phyloP scores from a whole-genome alignment of 768 basidiomycete genomes.

The Mycena haematopus region DNA sequence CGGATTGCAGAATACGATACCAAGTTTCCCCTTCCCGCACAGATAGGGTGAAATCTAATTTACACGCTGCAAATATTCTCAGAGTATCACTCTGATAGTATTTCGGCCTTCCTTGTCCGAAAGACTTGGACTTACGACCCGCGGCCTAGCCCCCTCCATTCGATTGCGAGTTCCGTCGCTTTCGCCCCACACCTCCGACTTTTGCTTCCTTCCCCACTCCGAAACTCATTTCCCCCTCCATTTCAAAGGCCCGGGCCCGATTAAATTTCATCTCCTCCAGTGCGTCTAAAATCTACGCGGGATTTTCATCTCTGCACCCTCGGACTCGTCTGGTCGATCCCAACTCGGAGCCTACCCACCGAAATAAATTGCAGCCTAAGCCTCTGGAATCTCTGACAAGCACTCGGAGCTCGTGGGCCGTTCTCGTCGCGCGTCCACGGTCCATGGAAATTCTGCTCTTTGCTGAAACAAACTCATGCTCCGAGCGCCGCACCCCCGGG shows the following conservation, averaged over 20 bases:
- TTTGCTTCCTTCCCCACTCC: neutral
- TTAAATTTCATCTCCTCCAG: constrained; percentile 3
- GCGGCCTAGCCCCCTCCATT: neutral
- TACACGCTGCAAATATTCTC: constrained; percentile 20
- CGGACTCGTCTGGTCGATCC: neutral
- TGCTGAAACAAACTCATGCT: neutral
- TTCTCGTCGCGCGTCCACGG: neutral
- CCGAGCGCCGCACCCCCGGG: neutral
- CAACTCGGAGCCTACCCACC: neutral
- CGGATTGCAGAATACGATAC: constrained; percentile 1
- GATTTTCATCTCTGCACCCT: neutral
- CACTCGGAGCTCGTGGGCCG: neutral
- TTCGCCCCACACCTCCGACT: neutral
- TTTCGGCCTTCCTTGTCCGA: constrained; percentile 5
- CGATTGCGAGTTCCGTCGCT: neutral
- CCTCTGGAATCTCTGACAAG: neutral
- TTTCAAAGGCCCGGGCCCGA: constrained; percentile 8
- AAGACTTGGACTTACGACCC: neutral
- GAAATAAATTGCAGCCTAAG: neutral
- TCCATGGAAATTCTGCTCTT: neutral
- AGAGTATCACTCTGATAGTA: constrained; percentile 21
- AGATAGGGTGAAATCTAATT: constrained; percentile 26
- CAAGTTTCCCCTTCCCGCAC: neutral
- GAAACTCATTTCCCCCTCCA: constrained; percentile 7
- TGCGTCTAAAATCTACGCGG: constrained; percentile 25